Evolutionary conservation across 805 yeast genomes (phyloP), one percentile per base, ranked within the genome.

Genomic region (Kazachstania africana): DNA sequence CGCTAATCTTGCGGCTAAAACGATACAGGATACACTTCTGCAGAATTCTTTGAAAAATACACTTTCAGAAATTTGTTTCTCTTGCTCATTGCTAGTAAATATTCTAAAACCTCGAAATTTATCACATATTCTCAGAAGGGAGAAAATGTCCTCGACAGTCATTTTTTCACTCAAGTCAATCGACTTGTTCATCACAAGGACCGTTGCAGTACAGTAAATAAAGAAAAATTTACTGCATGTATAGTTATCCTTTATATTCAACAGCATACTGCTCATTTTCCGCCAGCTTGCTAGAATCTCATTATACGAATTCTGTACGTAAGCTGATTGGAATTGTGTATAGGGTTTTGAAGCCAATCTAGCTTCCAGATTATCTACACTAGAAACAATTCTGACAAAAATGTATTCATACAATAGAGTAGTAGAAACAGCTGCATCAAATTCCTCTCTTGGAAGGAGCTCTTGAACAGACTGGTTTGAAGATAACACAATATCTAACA

Each of bases 301-400:
- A 12, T 34, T 19, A 15, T 24, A 29, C 3, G 24, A 10, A 16
- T 26, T 24, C 4, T 15, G 16, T 5, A 34, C 33, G 3, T 21
- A 22, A 6, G 15, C 6, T 9, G 10, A 12, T 18, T 28, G 29
- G 3, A 24, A 12, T 6, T 21, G 19, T 13, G 18, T 28, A 19
- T 25, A 20, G 10, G 28, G 32, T 13, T 19, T 14, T 8, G 27
- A 30, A 8, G 38, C 28, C 8, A 48, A 38, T 29, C 54, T 43
- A 12, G 50, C 36, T 12, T 45, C 34, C n/a, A 50, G 27, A 26
- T 44, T 46, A 22, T 35, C 42, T 1, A 43, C 28, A 6, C 48
- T 36, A 19, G 39, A 36, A 10, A 42, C 22, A 4, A 47, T 26
- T 3, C 27, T 31, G 19, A 38, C 36, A n/a, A 30, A 35, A 22